A percentile compares a stretch with the other conserved stretches of the same genome.
These are phyloP conservation scores for Gyromitra esculenta DNA, from an alignment of 2,329 filamentous ascomycete species.

Conservation along the genomic window DNA sequence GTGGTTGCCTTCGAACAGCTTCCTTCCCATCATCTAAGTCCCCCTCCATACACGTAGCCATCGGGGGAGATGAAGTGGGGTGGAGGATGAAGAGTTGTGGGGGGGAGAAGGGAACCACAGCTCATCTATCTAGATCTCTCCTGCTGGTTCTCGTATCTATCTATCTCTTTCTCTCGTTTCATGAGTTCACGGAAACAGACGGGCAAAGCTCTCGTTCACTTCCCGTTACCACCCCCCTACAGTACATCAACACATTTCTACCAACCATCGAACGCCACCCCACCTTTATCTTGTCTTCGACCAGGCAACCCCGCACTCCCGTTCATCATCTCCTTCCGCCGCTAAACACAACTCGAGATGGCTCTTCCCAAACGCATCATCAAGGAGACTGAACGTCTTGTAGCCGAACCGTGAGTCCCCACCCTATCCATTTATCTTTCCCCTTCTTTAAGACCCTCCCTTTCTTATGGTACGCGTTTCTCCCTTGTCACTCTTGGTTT, in stretches of 20 bases:
- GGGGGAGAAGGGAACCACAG: not conserved
- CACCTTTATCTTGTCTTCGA: conserved; percentile 36
- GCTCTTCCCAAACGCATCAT: conserved; percentile 94
- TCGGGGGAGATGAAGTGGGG: not conserved
- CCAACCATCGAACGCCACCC: conserved; percentile 38
- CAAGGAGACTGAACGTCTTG: conserved; percentile 97
- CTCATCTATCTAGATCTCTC: conserved; percentile 6
- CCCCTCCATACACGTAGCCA: not conserved
- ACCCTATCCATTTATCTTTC: conserved; percentile 33
- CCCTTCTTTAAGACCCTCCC: conserved; percentile 14
- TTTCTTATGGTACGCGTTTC: conserved; percentile 29
- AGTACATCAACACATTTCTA: not conserved
- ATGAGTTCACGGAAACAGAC: conserved; percentile 23
- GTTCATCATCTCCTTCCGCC: conserved; percentile 36
- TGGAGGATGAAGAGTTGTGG: not conserved
- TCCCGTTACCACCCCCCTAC: conserved; percentile 10
- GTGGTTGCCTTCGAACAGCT: not conserved
- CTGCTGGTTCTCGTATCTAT: not conserved
- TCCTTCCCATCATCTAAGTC: not conserved
- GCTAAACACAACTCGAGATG: conserved; percentile 61
- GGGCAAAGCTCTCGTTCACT: conserved; percentile 17
- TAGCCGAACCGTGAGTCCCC: conserved; percentile 87
- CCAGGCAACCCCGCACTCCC: conserved; percentile 50
- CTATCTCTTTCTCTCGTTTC: not conserved
- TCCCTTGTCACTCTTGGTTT: not conserved